Evolutionary conservation across 129 eudicot genomes (phyloP), one percentile per base, ranked within the genome.

Genomic region (Flaveria ramosissima): DNA sequence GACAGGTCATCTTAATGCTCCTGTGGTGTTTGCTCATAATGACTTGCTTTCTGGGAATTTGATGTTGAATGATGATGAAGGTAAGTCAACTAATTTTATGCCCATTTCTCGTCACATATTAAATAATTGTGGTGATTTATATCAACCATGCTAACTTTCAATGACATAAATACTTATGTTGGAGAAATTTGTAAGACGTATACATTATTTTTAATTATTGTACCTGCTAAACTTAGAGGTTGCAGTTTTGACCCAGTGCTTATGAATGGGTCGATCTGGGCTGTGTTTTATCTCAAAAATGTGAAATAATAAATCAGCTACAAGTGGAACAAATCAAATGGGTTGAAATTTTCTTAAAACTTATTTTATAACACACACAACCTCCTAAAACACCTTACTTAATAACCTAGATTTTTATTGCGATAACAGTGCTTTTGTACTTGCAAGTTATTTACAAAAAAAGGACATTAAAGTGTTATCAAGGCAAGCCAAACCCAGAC

Each of bases 21-120:
- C 98, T 26, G 96, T 92, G 72, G 96, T 92, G 59, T 92, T 80
- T 80, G 88, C 87, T 81, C 98, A 92, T 83, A 92, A 92, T 73
- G 98, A 93, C 82, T 73, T 93, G 73, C 95, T 93, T 80, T 93
- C 92, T 16, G 98, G 98, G 62, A 93, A 93, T 77, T 70, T 93
- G 82, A 93, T 93, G 97, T 84, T 80, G 13, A 90, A 88, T 79
- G 91, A 92, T 48, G 85, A 86, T 43, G 87, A 90, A 88, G 97
- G 97, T 93, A 59, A 23, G 32, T 59, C 23, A 59, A 59, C 65
- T 9, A 85, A 39, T 30, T 78, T 71, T 19, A 6, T 61, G 26
- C 62, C 46, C 75, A 17, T 60, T 19, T 71, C 26, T 55, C 15
- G 30, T n/a, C 23, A 23, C 68, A 32, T 51, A 50, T 30, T 9